These are phyloP conservation scores for Leccinum pachyderme DNA, from an alignment of 1,284 basidiomycete genomes.

Conservation along the genomic window DNA sequence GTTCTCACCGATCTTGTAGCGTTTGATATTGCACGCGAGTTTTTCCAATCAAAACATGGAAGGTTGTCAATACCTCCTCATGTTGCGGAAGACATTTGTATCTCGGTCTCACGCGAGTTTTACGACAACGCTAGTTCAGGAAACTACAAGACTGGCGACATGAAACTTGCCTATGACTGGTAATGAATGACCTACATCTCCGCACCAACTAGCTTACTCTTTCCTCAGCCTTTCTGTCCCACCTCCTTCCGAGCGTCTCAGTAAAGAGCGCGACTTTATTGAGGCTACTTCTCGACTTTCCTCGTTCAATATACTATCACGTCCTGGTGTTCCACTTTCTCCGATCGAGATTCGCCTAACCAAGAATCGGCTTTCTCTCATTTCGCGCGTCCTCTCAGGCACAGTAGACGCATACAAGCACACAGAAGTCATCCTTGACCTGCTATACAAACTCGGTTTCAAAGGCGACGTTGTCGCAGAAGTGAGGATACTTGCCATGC, in stretches of 20 bases:
- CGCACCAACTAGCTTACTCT: constrained; percentile 11
- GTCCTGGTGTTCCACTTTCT: constrained; percentile 73
- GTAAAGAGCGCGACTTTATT: constrained; percentile 84
- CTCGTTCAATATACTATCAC: constrained; percentile 77
- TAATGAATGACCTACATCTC: constrained; percentile 37
- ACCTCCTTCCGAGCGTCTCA: constrained; percentile 57
- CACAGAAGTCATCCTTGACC: constrained; percentile 84
- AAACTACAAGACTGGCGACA: constrained; percentile 88
- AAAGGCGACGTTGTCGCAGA: constrained; percentile 66
- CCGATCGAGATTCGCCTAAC: constrained; percentile 90
- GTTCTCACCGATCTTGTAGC: constrained; percentile 45
- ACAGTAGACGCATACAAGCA: constrained; percentile 87
- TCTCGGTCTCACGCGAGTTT: constrained; percentile 80
- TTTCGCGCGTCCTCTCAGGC: constrained; percentile 78
- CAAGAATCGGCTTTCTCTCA: constrained; percentile 79
- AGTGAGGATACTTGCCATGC: constrained; percentile 83
- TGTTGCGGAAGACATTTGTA: constrained; percentile 73
- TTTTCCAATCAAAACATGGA: constrained; percentile 56
- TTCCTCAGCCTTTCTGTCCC: constrained; percentile 70
- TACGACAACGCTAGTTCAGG: constrained; percentile 92
- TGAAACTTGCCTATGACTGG: constrained; percentile 96
- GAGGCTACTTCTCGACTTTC: constrained; percentile 88
- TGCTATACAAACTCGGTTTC: constrained; percentile 85
- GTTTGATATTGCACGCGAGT: constrained; percentile 70
- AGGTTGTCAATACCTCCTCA: constrained; percentile 51